Percentiles rank a stretch among this genome's conserved stretches.
These are phyloP conservation scores for Calophaca sinica DNA, from an alignment of 306 rosid genomes.

Conservation along the genomic window DNA sequence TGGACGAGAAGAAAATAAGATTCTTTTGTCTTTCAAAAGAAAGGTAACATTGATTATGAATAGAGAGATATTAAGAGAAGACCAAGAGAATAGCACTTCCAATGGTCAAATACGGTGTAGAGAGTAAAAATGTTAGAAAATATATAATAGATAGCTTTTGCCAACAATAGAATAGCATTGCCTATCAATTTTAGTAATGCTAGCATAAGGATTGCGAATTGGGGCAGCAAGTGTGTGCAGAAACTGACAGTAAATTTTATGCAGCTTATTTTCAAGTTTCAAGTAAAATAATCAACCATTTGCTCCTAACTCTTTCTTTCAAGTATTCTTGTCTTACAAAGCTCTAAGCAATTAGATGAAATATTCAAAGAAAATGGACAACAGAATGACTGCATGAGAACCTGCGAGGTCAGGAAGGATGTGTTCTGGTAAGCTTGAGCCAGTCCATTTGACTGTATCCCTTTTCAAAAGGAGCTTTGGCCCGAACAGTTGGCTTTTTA, in stretches of 20 bases:
- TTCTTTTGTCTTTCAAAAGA: not conserved
- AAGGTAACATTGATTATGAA: not conserved
- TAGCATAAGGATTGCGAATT: not conserved
- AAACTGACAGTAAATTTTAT: constrained; percentile 10
- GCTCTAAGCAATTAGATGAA: not conserved
- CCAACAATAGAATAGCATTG: constrained; percentile 31
- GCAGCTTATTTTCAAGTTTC: constrained; percentile 22
- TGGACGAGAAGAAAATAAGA: not conserved
- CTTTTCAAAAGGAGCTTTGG: constrained; percentile 94
- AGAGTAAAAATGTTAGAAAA: constrained; percentile 16
- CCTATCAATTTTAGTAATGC: not conserved
- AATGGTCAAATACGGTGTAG: constrained; percentile 32
- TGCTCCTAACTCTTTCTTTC: not conserved
- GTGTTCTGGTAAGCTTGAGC: constrained; percentile 89
- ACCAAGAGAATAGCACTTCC: not conserved
- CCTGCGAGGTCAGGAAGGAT: constrained; percentile 99
- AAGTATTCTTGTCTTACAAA: not conserved
- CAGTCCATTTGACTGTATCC: constrained; percentile 99
- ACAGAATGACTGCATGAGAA: constrained; percentile 37
- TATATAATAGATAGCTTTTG: not conserved
- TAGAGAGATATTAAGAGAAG: not conserved
- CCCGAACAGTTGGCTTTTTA: constrained; percentile 67
- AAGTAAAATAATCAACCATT: constrained; percentile 26
- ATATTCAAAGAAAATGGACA: not conserved
- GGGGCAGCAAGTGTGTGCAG: not conserved